phyloP scores from a whole-genome alignment of 1,139 yeast genomes.

The Arxiozyma telluris region DNA sequence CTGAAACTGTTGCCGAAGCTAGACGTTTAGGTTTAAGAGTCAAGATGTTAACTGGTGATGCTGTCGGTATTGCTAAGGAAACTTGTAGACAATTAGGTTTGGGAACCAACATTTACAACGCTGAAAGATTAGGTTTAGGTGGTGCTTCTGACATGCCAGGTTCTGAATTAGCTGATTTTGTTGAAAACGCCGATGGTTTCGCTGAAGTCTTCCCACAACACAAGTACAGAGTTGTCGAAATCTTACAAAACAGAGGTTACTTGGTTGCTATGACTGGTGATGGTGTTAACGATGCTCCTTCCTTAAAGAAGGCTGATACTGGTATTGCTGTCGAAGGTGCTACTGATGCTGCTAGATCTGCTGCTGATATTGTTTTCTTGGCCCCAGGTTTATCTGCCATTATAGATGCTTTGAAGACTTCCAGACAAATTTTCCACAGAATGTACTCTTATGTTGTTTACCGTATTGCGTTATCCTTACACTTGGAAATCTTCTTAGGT shows the following conservation, averaged over 20 bases:
- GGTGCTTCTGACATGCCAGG: constrained; percentile 97
- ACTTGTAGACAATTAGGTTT: constrained; percentile 96
- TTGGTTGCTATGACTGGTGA: constrained; percentile 98
- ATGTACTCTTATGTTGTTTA: constrained; percentile 93
- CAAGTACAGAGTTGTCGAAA: constrained; percentile 62
- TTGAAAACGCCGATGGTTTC: constrained; percentile 94
- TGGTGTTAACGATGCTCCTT: constrained; percentile 96
- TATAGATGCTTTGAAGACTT: constrained; percentile 87
- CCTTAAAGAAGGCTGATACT: constrained; percentile 91
- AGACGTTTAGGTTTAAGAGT: constrained; percentile 89
- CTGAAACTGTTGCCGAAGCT: constrained; percentile 90
- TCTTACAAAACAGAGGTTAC: constrained; percentile 63
- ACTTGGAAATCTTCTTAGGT: constrained; percentile 87
- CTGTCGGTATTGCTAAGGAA: constrained; percentile 98
- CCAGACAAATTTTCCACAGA: constrained; percentile 97
- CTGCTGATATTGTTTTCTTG: constrained; percentile 92
- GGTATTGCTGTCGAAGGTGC: constrained; percentile 98
- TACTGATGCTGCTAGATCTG: constrained; percentile 92
- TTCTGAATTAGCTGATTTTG: constrained; percentile 91
- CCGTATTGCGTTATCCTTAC: constrained; percentile 90
- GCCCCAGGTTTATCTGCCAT: constrained; percentile 95
- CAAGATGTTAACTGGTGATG: constrained; percentile 98
- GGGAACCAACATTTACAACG: constrained; percentile 95
- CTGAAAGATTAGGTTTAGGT: constrained; percentile 92
- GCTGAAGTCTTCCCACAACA: constrained; percentile 98